These are phyloP conservation scores for Fusarium fracticaudum DNA, from an alignment of 2,329 filamentous ascomycete genomes.

Conservation along the genomic window DNA sequence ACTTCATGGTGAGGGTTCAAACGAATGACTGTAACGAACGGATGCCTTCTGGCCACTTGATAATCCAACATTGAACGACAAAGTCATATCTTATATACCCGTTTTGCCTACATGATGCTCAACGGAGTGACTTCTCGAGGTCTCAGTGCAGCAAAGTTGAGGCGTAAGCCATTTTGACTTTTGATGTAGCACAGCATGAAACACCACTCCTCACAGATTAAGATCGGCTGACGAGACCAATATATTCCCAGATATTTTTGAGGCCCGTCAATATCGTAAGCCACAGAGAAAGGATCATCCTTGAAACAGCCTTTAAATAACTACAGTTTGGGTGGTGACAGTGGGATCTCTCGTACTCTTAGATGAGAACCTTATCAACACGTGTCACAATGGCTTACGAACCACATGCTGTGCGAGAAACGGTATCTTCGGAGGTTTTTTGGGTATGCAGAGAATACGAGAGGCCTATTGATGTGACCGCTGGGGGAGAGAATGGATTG, in stretches of 20 bases:
- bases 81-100: conserved; percentile 6
- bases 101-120: neutral
- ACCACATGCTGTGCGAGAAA: neutral
- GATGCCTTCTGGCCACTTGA: conserved; percentile 6
- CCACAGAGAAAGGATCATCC: neutral
- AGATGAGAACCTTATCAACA: conserved; percentile 2
- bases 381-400: conserved; percentile 1
- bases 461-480: neutral
- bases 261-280: neutral
- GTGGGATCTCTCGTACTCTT: neutral
- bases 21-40: conserved; percentile 41
- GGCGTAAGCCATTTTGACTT: neutral
- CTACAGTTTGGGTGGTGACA: no score
- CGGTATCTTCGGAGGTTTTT: neutral
- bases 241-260: neutral
- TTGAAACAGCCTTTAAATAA: neutral
- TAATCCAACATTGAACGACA: neutral
- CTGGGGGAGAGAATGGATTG: neutral
- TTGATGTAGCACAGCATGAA: neutral
- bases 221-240: neutral
- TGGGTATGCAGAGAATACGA: neutral
- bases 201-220: neutral
- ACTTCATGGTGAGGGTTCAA: conserved; percentile 25
- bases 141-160: neutral
- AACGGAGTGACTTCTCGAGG: no score